Conservation (phyloP, 1,139 yeast species). For the Yamadazyma membranifaciens region DNA sequence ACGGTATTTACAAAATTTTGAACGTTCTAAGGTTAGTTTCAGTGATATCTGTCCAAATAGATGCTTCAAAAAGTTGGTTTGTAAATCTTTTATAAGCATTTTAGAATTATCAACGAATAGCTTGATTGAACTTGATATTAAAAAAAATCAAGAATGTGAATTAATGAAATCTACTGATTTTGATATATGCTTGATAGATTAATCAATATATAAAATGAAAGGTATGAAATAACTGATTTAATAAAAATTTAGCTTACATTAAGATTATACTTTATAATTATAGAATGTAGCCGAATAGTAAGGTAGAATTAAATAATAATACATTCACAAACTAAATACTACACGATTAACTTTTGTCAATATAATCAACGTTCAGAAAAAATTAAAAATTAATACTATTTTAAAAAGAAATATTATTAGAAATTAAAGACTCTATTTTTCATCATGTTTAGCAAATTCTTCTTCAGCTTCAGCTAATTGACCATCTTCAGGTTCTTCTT, state of each 20-base stretch:
- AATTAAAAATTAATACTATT: neutral
- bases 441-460: conserved; percentile 43
- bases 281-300: no score
- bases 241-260: neutral
- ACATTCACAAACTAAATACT: conserved; percentile 9
- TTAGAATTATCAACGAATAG: conserved; percentile 34
- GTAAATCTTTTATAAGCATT: conserved; percentile 38
- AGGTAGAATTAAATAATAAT: conserved; percentile 4
- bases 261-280: no score
- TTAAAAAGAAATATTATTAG: neutral
- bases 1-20: conserved; percentile 9
- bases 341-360: neutral
- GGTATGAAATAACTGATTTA: neutral
- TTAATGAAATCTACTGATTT: conserved; percentile 1
- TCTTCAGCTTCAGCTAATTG: conserved; percentile 47
- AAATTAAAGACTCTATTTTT: conserved; percentile 2
- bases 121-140: neutral
- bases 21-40: conserved; percentile 3
- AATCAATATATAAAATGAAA: neutral
- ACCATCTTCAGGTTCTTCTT: conserved; percentile 54
- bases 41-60: conserved; percentile 12
- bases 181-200: neutral
- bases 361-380: no score
- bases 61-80: conserved; percentile 26
- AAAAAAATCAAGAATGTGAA: neutral